Conservation (phyloP, 805 yeast genomes). For the Tetrapisispora phaffii region DNA sequence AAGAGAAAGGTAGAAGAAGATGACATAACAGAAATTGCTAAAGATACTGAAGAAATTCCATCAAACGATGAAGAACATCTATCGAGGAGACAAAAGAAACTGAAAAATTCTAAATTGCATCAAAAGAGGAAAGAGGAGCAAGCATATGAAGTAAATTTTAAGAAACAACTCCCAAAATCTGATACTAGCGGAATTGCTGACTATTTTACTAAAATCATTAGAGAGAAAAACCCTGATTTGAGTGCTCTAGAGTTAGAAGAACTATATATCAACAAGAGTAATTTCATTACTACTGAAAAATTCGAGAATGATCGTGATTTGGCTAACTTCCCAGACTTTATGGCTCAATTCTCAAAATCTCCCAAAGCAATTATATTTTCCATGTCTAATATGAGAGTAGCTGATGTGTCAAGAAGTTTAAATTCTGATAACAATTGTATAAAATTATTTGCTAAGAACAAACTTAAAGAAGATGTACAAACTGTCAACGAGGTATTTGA, state of each 20-base stretch:
- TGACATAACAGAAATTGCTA: neutral
- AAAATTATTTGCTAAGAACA: slow-evolving; percentile 68
- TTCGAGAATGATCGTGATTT: slow-evolving; percentile 45
- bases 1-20: slow-evolving; percentile 12
- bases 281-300: slow-evolving; percentile 53
- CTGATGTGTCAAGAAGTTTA: slow-evolving; percentile 69
- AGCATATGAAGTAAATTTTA: slow-evolving; percentile 53
- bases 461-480: slow-evolving; percentile 48
- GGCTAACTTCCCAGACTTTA: slow-evolving; percentile 46
- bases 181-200: slow-evolving; percentile 58
- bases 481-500: slow-evolving; percentile 18
- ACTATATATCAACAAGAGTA: slow-evolving; percentile 43
- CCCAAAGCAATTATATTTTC: slow-evolving; percentile 42
- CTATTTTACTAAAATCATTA: slow-evolving; percentile 49
- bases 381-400: slow-evolving; percentile 77
- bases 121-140: slow-evolving; percentile 58
- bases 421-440: slow-evolving; percentile 44
- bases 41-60: slow-evolving; percentile 5
- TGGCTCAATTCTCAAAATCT: slow-evolving; percentile 41
- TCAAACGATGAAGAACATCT: slow-evolving; percentile 13
- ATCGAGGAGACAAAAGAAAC: slow-evolving; percentile 27
- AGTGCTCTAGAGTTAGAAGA: slow-evolving; percentile 71
- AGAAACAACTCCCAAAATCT: slow-evolving; percentile 43
- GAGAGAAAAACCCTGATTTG: slow-evolving; percentile 51
- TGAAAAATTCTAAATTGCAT: slow-evolving; percentile 36